Base-by-base conservation (phyloP, 306 rosid genomes). In the Cercis canadensis region DNA sequence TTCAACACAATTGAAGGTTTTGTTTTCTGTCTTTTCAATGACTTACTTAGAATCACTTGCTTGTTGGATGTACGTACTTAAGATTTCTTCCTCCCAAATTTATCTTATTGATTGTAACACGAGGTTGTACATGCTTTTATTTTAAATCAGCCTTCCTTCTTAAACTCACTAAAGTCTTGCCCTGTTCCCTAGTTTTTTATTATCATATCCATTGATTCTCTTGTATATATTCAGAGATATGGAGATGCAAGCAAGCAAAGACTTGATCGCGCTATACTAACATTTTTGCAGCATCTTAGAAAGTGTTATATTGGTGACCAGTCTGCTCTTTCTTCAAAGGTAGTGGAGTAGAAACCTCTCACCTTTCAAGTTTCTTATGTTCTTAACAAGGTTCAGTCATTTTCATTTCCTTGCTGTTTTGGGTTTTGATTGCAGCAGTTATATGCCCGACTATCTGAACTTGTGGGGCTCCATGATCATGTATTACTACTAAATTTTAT, bases 401-500 rank as follows among this genome's bases (percentile, higher is more conserved):
- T 69, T 74, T 39, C 39, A 54, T 74, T 63, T 73, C 64, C 39
- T 77, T 78, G 74, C 61, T 46, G 75, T 67, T 72, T 46, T 69
- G 50, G 64, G 60, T 59, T 74, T 52, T 50, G 72, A 81, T 83
- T 86, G 80, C 89, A 90, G 97, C 96, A 88, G 92, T 81, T 93
- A 74, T 93, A 93, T 82, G 88, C 92, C 34, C 84, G 92, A 57
- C 81, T 93, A 46, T 88, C 97, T 70, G 98, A 90, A 65, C 97
- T 90, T 70, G 88, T 92, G 62, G 97, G 98, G 57, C 88, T 93
- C 44, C 85, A 90, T 71, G 97, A 93, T 81, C 96, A 90, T 88
- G 81, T 84, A 14, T 75, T 78, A 53, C 86, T 88, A 69, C 76
- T 93, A 73, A 88, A 88, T 87, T 87, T 85, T 63, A 88, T 90